A percentile compares a stretch with the other conserved stretches of the same genome.
phyloP scores from a whole-genome alignment of 805 yeast species.

The Candida takata region DNA sequence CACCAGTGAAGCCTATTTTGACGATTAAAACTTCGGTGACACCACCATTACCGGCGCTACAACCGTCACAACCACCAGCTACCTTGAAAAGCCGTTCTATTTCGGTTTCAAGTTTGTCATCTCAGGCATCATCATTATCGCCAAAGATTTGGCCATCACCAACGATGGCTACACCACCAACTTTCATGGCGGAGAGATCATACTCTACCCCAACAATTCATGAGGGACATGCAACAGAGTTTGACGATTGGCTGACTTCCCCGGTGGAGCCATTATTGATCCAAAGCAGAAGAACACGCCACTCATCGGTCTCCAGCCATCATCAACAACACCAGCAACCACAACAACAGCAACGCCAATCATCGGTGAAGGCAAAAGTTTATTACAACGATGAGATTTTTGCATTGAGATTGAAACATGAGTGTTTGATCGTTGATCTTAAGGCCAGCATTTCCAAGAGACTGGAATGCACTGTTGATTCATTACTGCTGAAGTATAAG shows the following conservation, averaged over 20 bases:
- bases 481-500: constrained; percentile 17
- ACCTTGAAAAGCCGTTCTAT: background rate
- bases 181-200: constrained; percentile 4
- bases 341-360: background rate
- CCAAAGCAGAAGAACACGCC: too few relatives aligned
- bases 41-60: constrained; percentile 21
- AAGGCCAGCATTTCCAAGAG: constrained; percentile 19
- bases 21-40: constrained; percentile 19
- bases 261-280: constrained; percentile 11
- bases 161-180: constrained; percentile 5
- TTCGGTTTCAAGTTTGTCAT: background rate
- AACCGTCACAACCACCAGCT: background rate
- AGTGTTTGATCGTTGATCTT: constrained; percentile 5
- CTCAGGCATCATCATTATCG: background rate
- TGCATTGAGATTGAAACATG: constrained; percentile 16
- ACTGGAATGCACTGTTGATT: constrained; percentile 15
- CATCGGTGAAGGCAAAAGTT: constrained; percentile 17
- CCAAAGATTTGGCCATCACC: constrained; percentile 22
- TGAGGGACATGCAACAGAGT: constrained; percentile 5
- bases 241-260: constrained; percentile 10
- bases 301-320: too few relatives aligned
- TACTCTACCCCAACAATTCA: constrained; percentile 8
- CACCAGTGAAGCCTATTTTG: constrained; percentile 9
- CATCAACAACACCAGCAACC: too few relatives aligned
- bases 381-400: constrained; percentile 21